phyloP scores from a whole-genome alignment of 345 rosid genomes.

The Hibiscus tridactylites region DNA sequence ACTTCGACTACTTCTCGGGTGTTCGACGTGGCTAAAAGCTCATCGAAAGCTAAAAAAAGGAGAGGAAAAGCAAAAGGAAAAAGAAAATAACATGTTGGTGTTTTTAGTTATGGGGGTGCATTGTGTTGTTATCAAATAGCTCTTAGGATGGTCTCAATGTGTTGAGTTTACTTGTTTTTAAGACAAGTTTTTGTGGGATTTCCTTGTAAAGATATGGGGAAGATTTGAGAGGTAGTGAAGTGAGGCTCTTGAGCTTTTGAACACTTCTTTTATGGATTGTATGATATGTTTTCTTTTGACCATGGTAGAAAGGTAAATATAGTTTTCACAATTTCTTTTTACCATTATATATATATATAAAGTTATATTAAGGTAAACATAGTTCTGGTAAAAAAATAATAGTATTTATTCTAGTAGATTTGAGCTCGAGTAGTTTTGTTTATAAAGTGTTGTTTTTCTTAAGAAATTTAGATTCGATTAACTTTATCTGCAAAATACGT shows the following conservation, averaged over 20 bases:
- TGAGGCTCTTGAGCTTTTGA: neutral
- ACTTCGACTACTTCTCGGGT: constrained; percentile 81
- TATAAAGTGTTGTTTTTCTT: too few relatives aligned
- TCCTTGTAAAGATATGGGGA: neutral
- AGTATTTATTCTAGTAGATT: too few relatives aligned
- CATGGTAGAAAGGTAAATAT: neutral
- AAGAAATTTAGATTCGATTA: too few relatives aligned
- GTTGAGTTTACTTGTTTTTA: neutral
- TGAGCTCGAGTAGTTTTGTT: too few relatives aligned
- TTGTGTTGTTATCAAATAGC: neutral
- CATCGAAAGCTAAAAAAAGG: neutral
- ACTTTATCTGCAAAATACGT: too few relatives aligned
- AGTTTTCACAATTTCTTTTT: neutral
- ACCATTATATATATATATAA: too few relatives aligned
- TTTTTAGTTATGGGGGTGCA: neutral
- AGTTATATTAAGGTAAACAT: too few relatives aligned
- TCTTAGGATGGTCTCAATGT: neutral
- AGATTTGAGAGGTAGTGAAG: neutral
- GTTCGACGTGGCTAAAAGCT: constrained; percentile 44
- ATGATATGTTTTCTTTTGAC: neutral
- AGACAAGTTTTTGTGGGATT: too few relatives aligned
- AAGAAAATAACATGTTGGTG: neutral
- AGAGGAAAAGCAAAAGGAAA: too few relatives aligned
- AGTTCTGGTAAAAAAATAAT: too few relatives aligned
- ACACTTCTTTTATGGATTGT: neutral